Base-by-base conservation (phyloP, 768 basidiomycete genomes). In the Rhodotorula diobovata region DNA sequence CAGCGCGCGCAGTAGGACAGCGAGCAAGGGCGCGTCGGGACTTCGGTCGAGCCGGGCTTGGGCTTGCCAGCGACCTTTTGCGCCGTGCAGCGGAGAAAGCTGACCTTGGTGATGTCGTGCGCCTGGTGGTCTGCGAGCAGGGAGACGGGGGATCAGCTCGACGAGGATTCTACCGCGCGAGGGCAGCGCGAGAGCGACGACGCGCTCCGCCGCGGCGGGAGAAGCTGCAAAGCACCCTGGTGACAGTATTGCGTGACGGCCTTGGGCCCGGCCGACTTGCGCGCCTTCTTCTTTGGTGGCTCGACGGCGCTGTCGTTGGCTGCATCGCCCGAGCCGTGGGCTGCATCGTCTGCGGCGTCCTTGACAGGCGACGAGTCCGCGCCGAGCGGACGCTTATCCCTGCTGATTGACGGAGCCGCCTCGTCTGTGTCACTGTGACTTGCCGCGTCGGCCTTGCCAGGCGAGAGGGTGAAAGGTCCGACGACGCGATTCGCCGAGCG, bases 1-100 rank as follows among this genome's bases (percentile, higher is more conserved):
- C 67, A 68, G 15, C 34, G 45, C 30, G 41, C 45, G 54, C 67
- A 68, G 54, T 68, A 68, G 20, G 23, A 21, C 34, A 48, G 20
- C 12, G 28, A 37, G 67, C 66, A 67, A 4, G 28, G 37, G n/a
- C 58, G 59, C 37, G 20, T 59, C 41, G 58, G 58, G 39, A 32
- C 30, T 18, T 53, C 50, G n/a, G 23, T 20, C 61, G 61, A 39
- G 28, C 35, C 50, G 32, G 43, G 14, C 55, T 58, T 65, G 28
- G 35, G 41, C 39, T 45, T 61, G 23, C 32, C 50, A 3, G 35
- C 41, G 15, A 39, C 39, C 41, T 67, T 67, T 28, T 43, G 20
- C 11, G 28, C 51, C n/a, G 59, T 67, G 34, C 66, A 67, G 59
- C 51, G 58, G 20, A 67, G 34, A 30, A 66, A 32, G 32, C 16